Percentiles rank a stretch among this genome's conserved stretches.
These are phyloP conservation scores for Luffa aegyptiaca DNA, from an alignment of 306 rosid genomes.

Conservation along the genomic window DNA sequence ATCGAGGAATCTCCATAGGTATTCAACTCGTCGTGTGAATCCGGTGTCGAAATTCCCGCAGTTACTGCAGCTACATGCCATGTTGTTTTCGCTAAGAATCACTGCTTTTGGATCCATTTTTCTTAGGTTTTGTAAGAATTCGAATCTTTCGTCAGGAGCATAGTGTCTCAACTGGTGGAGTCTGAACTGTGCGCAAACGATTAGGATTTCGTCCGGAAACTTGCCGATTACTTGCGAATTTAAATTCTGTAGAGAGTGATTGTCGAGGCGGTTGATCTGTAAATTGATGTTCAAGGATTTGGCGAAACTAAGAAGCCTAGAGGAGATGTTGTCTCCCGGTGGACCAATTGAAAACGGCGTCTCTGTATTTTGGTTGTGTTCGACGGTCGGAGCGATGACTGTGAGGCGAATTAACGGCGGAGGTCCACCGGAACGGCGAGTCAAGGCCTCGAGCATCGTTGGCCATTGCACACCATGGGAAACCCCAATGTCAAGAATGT, in stretches of 20 bases:
- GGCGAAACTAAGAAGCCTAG: constrained; percentile 62
- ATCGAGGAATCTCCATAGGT: constrained; percentile 72
- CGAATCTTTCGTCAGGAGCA: constrained; percentile 46
- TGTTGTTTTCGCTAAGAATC: constrained; percentile 66
- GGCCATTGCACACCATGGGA: constrained; percentile 97
- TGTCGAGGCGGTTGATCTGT: constrained; percentile 53
- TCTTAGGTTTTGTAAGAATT: constrained; percentile 39
- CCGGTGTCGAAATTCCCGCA: constrained; percentile 57
- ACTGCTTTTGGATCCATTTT: constrained; percentile 65
- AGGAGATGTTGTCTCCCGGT: constrained; percentile 53
- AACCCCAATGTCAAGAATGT: constrained; percentile 83
- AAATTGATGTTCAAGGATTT: constrained; percentile 53
- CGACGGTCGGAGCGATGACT: constrained; percentile 36
- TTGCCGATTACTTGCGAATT: constrained; percentile 29
- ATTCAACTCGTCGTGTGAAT: constrained; percentile 52
- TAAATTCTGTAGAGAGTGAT: constrained; percentile 34
- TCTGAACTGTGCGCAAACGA: constrained; percentile 79
- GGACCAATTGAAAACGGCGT: constrained; percentile 66
- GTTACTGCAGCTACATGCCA: constrained; percentile 55
- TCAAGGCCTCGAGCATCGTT: constrained; percentile 70
- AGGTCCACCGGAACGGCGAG: constrained; percentile 71
- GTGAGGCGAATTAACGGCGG: constrained; percentile 77
- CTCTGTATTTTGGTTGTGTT: constrained; percentile 33
- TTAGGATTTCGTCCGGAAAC: constrained; percentile 41
- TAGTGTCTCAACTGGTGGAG: constrained; percentile 59